Percentiles rank a stretch among this genome's conserved stretches.
phyloP scores from a whole-genome alignment of 352 stramenopile genomes.

The Pythium biforme region DNA sequence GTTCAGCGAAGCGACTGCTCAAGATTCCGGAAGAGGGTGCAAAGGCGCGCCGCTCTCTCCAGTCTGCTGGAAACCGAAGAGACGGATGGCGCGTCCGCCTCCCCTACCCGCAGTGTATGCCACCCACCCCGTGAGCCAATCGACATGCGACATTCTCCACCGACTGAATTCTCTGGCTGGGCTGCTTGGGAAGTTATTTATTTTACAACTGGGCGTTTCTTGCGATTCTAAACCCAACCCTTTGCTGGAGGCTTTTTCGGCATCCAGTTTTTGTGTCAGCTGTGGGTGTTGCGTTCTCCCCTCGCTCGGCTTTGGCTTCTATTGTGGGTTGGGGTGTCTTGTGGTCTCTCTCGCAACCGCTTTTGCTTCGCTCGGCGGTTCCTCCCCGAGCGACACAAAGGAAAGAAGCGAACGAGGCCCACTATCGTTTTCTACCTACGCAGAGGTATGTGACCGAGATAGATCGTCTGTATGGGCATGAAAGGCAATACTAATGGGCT shows the following conservation, averaged over 20 bases:
- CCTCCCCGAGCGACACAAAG: slow-evolving; percentile 1
- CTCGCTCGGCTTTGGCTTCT: background rate
- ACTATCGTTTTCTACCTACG: slow-evolving; percentile 22
- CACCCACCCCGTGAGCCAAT: background rate
- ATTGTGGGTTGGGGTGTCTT: slow-evolving; percentile 2
- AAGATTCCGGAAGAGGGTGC: background rate
- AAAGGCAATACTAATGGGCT: background rate
- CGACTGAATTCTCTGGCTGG: slow-evolving; percentile 4
- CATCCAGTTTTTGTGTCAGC: slow-evolving; percentile 13
- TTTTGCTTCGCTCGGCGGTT: background rate
- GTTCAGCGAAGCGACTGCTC: background rate
- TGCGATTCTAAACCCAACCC: slow-evolving; percentile 14
- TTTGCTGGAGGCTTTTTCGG: slow-evolving; percentile 6
- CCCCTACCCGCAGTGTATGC: slow-evolving; percentile 25
- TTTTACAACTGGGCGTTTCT: slow-evolving; percentile 24
- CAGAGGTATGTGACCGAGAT: slow-evolving; percentile 10
- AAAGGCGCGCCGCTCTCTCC: background rate
- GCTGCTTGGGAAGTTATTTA: slow-evolving; percentile 23
- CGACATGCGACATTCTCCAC: slow-evolving; percentile 10
- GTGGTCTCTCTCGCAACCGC: slow-evolving; percentile 6
- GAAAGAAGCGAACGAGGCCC: slow-evolving; percentile 9
- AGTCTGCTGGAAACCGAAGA: background rate
- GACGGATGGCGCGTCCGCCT: slow-evolving; percentile 25
- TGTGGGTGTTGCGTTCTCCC: slow-evolving; percentile 2
- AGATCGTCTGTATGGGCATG: no score